Evolutionary conservation across 495 filamentous ascomycete species (phyloP), one percentile per base, ranked within the genome.

Genomic region (Neurospora cerealis): DNA sequence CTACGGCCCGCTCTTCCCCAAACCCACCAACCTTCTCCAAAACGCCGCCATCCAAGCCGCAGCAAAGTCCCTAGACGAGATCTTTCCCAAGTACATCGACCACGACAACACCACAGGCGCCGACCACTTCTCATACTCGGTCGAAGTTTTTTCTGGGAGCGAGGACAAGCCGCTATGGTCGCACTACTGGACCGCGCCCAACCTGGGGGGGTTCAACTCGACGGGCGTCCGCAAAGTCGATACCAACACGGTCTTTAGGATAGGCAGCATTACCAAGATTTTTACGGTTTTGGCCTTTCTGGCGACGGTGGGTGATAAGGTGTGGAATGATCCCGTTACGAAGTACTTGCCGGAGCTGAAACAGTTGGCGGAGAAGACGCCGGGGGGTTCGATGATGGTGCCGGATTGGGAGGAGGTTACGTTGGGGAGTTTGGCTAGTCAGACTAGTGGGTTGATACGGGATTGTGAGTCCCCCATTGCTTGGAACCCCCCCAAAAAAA

Each of bases 321-420:
- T 79, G 4, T 82, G 81, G 79, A 83, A 83, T 44, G 77, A 82
- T 17, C 80, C 82, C 0, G 75, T 86, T 40, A 89, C 80, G 39
- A 83, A 88, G 15, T 88, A 85, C 70, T 77, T 90, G 1, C 88
- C 89, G 1, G 87, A 91, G 73, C 78, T 90, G 7, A 82, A 80
- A 7, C 79, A 80, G 2, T 75, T 79, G 39, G 75, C 78, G 5
- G 77, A 81, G 7, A 74, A 80, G n/a, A 79, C 77, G 34, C 70
- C 80, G 3, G 83, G 83, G 0, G 79, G 79, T 54, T 74, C 79
- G 0, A 82, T 85, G 19, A 80, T 81, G 36, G 76, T 77, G 5
- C 76, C 86, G 8, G 81, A 83, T 24, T 90, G 89, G 89, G 80
- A 86, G 1, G 83, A 88, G 3, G 82, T 89, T 40, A 90, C 87